Base-by-base conservation (phyloP, 2,329 filamentous ascomycete genomes). In the Penicillium sp. region DNA sequence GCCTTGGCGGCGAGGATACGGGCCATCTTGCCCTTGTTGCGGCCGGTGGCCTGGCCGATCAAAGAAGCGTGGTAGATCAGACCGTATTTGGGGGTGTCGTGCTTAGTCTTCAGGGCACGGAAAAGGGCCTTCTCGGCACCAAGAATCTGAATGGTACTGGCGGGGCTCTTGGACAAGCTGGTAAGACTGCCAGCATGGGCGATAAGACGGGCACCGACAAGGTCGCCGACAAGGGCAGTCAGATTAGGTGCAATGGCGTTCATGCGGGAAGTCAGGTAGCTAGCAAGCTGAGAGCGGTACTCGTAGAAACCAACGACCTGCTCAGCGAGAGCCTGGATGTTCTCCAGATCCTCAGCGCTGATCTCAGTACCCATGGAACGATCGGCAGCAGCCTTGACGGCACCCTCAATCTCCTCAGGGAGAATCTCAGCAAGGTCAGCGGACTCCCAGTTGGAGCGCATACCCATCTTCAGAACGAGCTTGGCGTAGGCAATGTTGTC, bases 1-100 rank as follows among this genome's bases (percentile, higher is more conserved):
- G 93, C 87, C 82, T 97, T 97, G 64, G 93, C 89, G 45, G 94
- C 89, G 58, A 99, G 84, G 81, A 96, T 91, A 83, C 94, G 90
- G 39, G 94, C 94, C 70, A 99, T 96, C 82, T 99, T 99, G 67
- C 94, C 94, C 87, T 99, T 99, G 82, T 97, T 97, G 81, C 91
- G 93, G 68, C 94, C 94, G 18, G 90, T 96, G 29, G 94, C 94
- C 79, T 99, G 94, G 41, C 94, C 95, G 62, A 99, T 95, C 42
- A 99, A 84, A 27, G 90, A 94, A 45, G 90, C 89, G 76, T 96
- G 89, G 78, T 94, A 95, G 73, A 95, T 90, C 61, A 96, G 83
- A 83, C 94, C 94, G 69, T 97, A 99, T 78, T 97, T 99, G 71
- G 94, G 94, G 36, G 94, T 99, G 71, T 97, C 91, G 76, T 97